Base-by-base conservation (phyloP, 176 grass and related monocot genomes). In the Rhynchospora tenuis region DNA sequence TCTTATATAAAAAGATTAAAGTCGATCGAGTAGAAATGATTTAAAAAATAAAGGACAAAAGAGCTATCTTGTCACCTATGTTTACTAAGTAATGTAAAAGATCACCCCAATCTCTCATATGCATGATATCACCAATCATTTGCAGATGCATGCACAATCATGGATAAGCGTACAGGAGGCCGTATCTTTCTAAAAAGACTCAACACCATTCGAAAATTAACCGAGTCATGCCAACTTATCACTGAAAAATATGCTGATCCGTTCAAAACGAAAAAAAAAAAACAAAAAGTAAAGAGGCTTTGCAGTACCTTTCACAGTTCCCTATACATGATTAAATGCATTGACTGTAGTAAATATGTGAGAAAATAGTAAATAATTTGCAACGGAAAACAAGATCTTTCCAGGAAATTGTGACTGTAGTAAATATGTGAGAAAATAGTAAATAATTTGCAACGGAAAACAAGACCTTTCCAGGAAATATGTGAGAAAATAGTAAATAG, bases 101-200 rank as follows among this genome's bases (percentile, higher is more conserved):
- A 74, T 74, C 65, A 45, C 8, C 67, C 11, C 19, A 71, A 80
- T 80, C 22, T 80, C 77, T 42, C 77, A 17, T 38, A 15, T 20
- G 15, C 42, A 65, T 75, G 69, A 83, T 73, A 58, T 23, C 22
- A 57, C 74, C 87, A 88, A 88, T 88, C 87, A 88, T 81, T 81
- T 79, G 48, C 23, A 84, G 54, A 83, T 87, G 43, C 15, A 81
- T 64, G 15, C n/a, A 47, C 77, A 57, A 61, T 14, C 6, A 56
- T 56, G 58, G 44, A 63, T 75, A 83, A 64, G 8, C 72, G 47
- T 75, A 58, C 26, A 67, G 1, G 1, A 22, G 27, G 46, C 15
- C 16, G 59, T 71, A 72, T 80, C 74, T 73, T 88, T 62, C 87
- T 81, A 50, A 73, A 84, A 88, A 88, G 31, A 71, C 82, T 84